phyloP scores from a whole-genome alignment of 2,329 filamentous ascomycete species.

The Talaromyces amestolkiae region DNA sequence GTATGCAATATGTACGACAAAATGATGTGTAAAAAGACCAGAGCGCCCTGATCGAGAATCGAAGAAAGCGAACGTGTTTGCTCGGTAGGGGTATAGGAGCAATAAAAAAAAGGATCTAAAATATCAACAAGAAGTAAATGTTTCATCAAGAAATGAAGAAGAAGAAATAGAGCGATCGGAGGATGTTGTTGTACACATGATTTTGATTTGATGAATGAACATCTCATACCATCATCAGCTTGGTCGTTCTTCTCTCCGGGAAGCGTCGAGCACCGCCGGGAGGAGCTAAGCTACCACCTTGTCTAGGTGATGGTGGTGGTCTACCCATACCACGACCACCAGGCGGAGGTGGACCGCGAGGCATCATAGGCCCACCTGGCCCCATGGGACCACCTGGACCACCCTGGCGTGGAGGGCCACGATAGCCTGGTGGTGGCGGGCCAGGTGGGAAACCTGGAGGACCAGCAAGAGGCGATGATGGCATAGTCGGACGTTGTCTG shows the following conservation, averaged over 20 bases:
- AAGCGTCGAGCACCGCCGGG: constrained; percentile 39
- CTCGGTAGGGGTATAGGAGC: constrained; percentile 20
- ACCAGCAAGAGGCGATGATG: constrained; percentile 35
- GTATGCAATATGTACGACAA: constrained; percentile 8
- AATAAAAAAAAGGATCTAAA: constrained; percentile 9
- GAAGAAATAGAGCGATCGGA: constrained; percentile 5
- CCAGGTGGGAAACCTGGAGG: constrained; percentile 27
- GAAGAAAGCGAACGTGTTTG: constrained; percentile 10
- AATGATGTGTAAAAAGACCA: neutral
- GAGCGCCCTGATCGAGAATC: neutral
- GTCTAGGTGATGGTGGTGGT: constrained; percentile 17
- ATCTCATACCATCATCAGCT: constrained; percentile 49
- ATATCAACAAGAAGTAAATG: constrained; percentile 8
- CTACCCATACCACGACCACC: constrained; percentile 26
- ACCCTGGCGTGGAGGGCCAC: constrained; percentile 26
- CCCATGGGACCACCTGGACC: constrained; percentile 25
- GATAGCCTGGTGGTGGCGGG: constrained; percentile 22
- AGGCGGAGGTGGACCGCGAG: constrained; percentile 23
- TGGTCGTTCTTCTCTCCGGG: constrained; percentile 50
- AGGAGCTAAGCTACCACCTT: constrained; percentile 20
- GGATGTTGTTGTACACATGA: constrained; percentile 12
- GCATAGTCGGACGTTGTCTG: constrained; percentile 35
- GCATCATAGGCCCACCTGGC: constrained; percentile 14
- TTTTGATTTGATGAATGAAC: constrained; percentile 6
- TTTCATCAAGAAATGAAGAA: neutral